Percentiles rank a stretch among this genome's conserved stretches.
These are phyloP conservation scores for Coelastrella sp. DNA, from an alignment of 139 green algal species.

Conservation along the genomic window DNA sequence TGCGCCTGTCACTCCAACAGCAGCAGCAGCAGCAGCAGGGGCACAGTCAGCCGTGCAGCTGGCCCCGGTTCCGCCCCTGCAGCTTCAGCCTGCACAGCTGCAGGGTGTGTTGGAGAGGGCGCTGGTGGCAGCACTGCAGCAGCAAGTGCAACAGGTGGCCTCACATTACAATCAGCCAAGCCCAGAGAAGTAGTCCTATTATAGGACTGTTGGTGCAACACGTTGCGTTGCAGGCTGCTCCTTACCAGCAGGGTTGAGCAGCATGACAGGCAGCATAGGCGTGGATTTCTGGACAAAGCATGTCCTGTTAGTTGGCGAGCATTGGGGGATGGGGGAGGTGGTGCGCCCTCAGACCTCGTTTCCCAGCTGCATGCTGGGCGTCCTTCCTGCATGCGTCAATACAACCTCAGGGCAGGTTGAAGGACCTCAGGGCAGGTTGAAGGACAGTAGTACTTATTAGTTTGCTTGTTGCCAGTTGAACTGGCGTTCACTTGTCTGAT, in stretches of 20 bases:
- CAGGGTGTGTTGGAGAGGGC: slow-evolving; percentile 31
- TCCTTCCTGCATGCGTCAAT: too few relatives aligned
- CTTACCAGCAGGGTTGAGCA: background rate
- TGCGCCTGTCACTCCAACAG: background rate
- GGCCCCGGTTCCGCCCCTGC: background rate
- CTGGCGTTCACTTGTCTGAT: too few relatives aligned
- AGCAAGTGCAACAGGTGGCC: slow-evolving; percentile 25
- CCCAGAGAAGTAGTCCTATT: background rate
- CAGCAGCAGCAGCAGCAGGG: slow-evolving; percentile 6
- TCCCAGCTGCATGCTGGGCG: too few relatives aligned
- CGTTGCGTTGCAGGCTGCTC: background rate
- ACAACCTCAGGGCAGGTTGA: too few relatives aligned
- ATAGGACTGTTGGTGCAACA: too few relatives aligned
- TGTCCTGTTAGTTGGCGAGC: too few relatives aligned
- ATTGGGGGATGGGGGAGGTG: too few relatives aligned
- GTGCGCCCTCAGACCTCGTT: too few relatives aligned
- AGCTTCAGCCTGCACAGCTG: slow-evolving; percentile 31
- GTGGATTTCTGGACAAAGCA: too few relatives aligned
- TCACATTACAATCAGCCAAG: background rate
- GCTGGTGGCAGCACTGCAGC: slow-evolving; percentile 15
- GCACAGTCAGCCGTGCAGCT: background rate
- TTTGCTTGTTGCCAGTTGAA: too few relatives aligned
- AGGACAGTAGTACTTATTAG: too few relatives aligned
- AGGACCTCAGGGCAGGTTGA: too few relatives aligned
- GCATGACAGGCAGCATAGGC: background rate